Conservation (phyloP, 345 rosid species). For the Lepidium aucheri region DNA sequence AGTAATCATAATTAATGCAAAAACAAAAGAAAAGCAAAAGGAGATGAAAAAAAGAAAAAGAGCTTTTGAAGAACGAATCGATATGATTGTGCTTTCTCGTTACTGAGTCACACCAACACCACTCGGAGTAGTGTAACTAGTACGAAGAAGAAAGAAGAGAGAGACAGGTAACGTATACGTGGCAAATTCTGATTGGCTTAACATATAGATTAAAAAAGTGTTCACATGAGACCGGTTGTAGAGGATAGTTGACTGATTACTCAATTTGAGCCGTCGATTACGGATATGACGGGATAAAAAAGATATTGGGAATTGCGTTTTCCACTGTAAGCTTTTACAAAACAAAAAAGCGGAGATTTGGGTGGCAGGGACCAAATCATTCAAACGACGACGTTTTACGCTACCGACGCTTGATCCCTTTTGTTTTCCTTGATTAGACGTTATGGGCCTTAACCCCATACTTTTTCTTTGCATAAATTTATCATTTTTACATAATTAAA, state of each 20-base stretch:
- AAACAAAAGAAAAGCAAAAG: neutral
- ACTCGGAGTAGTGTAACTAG: neutral
- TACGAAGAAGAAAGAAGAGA: neutral
- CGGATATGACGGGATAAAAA: slow-evolving; percentile 26
- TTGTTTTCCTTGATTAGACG: too few relatives aligned
- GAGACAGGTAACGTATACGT: too few relatives aligned
- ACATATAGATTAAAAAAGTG: too few relatives aligned
- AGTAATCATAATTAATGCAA: slow-evolving; percentile 1
- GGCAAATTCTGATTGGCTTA: neutral
- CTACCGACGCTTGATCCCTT: slow-evolving; percentile 18
- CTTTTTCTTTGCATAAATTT: too few relatives aligned
- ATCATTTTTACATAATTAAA: too few relatives aligned
- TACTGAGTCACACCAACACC: slow-evolving; percentile 23
- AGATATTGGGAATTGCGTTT: slow-evolving; percentile 39
- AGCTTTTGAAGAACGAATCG: slow-evolving; percentile 30
- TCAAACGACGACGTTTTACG: slow-evolving; percentile 1
- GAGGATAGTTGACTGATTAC: slow-evolving; percentile 4
- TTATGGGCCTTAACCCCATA: too few relatives aligned
- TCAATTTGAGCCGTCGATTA: slow-evolving; percentile 41
- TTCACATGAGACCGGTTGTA: slow-evolving; percentile 18
- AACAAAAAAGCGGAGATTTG: too few relatives aligned
- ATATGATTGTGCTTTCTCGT: slow-evolving; percentile 38
- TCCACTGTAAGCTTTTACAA: slow-evolving; percentile 21
- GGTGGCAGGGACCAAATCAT: neutral
- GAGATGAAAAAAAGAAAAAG: slow-evolving; percentile 5